Percentiles rank a stretch among this genome's conserved stretches.
phyloP scores from a whole-genome alignment of 306 rosid genomes.

The Prunus armeniaca region DNA sequence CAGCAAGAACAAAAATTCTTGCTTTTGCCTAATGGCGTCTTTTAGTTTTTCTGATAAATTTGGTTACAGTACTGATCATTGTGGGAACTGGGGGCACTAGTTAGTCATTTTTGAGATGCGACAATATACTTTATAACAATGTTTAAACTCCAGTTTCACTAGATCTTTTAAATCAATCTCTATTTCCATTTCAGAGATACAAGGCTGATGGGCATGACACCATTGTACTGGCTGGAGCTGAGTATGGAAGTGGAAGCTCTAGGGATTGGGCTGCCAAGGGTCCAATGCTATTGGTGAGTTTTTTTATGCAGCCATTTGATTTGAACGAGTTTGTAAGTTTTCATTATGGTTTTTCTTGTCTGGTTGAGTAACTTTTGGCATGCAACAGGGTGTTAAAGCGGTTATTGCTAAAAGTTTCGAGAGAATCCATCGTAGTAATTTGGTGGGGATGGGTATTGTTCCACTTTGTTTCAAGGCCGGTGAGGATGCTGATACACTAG shows the following conservation, averaged over 20 bases:
- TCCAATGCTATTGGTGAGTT: constrained; percentile 87
- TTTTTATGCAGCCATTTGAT: background rate
- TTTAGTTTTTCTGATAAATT: too few species aligned
- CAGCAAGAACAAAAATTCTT: too few species aligned
- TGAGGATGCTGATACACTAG: constrained; percentile 79
- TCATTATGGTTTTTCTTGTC: background rate
- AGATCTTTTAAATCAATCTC: constrained; percentile 14
- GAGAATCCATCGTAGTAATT: constrained; percentile 92
- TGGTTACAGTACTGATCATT: too few species aligned
- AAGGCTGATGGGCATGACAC: constrained; percentile 73
- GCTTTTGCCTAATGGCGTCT: too few species aligned
- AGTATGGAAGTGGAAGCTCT: constrained; percentile 94
- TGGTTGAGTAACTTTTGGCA: constrained; percentile 5
- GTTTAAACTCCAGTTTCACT: constrained; percentile 4
- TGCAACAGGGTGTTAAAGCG: constrained; percentile 83
- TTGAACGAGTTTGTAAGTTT: background rate
- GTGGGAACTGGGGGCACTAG: too few species aligned
- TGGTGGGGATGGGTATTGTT: constrained; percentile 92
- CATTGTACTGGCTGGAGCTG: constrained; percentile 84
- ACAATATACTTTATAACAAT: too few species aligned
- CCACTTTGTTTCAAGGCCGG: constrained; percentile 90
- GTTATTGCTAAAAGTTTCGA: constrained; percentile 88
- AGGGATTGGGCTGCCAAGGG: constrained; percentile 99
- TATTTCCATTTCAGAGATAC: constrained; percentile 52
- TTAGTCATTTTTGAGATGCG: too few species aligned